Evolutionary conservation across 495 filamentous ascomycete species (phyloP).

Genomic region (Geoglossum glabrum): DNA sequence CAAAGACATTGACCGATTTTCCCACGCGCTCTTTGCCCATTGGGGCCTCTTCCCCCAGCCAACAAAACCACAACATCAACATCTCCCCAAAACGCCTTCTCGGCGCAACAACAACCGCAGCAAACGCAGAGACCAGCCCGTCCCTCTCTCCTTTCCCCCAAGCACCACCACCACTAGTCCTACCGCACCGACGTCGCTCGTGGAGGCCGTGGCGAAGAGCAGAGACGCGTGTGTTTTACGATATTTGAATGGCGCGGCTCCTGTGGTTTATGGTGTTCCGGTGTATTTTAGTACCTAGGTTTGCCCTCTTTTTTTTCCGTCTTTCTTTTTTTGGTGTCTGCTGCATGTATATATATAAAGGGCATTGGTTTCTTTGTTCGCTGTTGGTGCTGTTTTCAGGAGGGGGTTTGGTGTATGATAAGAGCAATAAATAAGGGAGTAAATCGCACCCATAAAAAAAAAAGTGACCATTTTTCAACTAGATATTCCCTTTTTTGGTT

Average conservation of each 20-base stretch:
- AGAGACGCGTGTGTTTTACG: slow-evolving; percentile 58
- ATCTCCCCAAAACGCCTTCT: slow-evolving; percentile 3
- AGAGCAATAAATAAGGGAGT: too few relatives aligned
- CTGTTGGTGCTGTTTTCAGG: too few relatives aligned
- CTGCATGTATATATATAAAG: not conserved
- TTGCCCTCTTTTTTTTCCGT: too few relatives aligned
- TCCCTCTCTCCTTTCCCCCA: not conserved
- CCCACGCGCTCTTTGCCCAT: slow-evolving; percentile 48
- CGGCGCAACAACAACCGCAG: slow-evolving; percentile 13
- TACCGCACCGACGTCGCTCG: slow-evolving; percentile 26
- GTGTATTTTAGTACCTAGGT: too few relatives aligned
- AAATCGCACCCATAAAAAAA: too few relatives aligned
- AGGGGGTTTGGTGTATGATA: too few relatives aligned
- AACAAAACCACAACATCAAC: not conserved
- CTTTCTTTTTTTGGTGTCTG: not conserved
- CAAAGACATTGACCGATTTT: slow-evolving; percentile 84
- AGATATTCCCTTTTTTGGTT: too few relatives aligned
- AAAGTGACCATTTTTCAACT: too few relatives aligned
- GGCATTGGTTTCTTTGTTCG: too few relatives aligned
- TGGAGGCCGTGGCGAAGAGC: slow-evolving; percentile 58
- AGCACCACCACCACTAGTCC: too few relatives aligned
- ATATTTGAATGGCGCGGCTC: slow-evolving; percentile 83
- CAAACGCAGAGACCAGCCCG: slow-evolving; percentile 8
- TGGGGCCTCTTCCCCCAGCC: slow-evolving; percentile 49
- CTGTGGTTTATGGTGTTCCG: slow-evolving; percentile 86